Percentiles rank a stretch among this genome's conserved stretches.
These are phyloP conservation scores for Silene coronaria DNA, from an alignment of 179 eudicot species.

Conservation along the genomic window DNA sequence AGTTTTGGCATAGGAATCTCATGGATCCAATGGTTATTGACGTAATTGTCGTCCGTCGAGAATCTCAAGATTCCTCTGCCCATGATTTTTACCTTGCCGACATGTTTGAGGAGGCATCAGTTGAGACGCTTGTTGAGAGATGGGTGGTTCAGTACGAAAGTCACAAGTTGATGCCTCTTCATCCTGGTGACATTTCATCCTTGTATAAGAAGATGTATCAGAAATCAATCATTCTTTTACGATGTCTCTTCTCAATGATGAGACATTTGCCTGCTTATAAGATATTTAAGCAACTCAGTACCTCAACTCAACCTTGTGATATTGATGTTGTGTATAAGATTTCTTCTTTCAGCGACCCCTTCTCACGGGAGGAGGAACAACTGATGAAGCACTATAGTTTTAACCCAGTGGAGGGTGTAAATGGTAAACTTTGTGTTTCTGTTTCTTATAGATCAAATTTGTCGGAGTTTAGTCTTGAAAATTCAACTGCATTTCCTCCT, in stretches of 20 bases:
- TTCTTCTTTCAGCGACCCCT: slow-evolving; percentile 65
- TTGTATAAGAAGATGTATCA: slow-evolving; percentile 77
- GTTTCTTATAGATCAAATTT: slow-evolving; percentile 63
- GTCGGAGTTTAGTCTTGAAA: slow-evolving; percentile 60
- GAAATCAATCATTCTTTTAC: slow-evolving; percentile 75
- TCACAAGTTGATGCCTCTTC: slow-evolving; percentile 36
- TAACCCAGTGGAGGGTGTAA: slow-evolving; percentile 62
- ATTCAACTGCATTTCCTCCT: slow-evolving; percentile 65
- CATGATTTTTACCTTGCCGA: slow-evolving; percentile 21
- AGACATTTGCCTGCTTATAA: slow-evolving; percentile 83
- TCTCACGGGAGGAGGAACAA: slow-evolving; percentile 67
- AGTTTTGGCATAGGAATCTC: slow-evolving; percentile 69
- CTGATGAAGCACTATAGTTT: slow-evolving; percentile 65
- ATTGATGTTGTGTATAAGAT: slow-evolving; percentile 71
- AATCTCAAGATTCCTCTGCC: slow-evolving; percentile 27
- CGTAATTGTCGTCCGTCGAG: slow-evolving; percentile 58
- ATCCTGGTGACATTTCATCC: slow-evolving; percentile 40
- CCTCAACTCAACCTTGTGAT: slow-evolving; percentile 46
- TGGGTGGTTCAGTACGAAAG: slow-evolving; percentile 85
- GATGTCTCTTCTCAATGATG: slow-evolving; percentile 71
- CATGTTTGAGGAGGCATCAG: slow-evolving; percentile 36
- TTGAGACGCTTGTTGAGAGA: slow-evolving; percentile 86
- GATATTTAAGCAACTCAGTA: slow-evolving; percentile 54
- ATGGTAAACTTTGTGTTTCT: slow-evolving; percentile 73
- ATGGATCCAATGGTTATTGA: slow-evolving; percentile 94